Conservation (phyloP, 2,329 filamentous ascomycete species). For the Dothidotthia symphoricarpi region DNA sequence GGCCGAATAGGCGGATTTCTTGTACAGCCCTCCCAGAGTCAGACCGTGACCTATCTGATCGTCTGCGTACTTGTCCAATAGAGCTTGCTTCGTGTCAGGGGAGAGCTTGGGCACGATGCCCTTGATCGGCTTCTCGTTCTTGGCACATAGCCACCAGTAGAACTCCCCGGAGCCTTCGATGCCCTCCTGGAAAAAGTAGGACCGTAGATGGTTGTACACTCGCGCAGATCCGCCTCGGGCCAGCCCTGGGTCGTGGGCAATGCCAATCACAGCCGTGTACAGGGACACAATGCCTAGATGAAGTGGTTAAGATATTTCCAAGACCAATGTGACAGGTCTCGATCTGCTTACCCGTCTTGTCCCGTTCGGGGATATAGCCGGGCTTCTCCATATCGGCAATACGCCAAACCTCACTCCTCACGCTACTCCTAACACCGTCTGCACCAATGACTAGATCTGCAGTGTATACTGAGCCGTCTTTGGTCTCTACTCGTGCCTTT, state of each 20-base stretch:
- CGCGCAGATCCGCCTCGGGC: conserved; percentile 1
- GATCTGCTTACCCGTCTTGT: too few species aligned
- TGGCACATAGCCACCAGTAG: conserved; percentile 1
- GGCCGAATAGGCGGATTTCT: conserved; percentile 3
- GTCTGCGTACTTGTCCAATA: conserved; percentile 2
- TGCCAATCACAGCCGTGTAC: conserved; percentile 1
- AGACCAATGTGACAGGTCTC: too few species aligned
- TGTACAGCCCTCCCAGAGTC: conserved; percentile 3
- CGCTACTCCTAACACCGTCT: conserved; percentile 17
- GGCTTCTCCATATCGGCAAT: conserved; percentile 5
- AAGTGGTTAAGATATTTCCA: too few species aligned
- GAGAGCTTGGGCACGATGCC: conserved; percentile 1
- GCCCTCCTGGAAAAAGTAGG: conserved; percentile 1
- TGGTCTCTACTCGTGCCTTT: conserved; percentile 8
- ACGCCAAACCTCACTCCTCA: conserved; percentile 17
- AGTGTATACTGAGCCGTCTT: conserved; percentile 4
- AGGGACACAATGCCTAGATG: conserved; percentile 2
- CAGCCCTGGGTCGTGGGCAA: conserved; percentile 1
- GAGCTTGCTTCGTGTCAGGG: conserved; percentile 1
- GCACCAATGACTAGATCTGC: conserved; percentile 20
- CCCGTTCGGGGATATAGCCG: conserved; percentile 2
- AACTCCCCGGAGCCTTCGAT: conserved; percentile 2
- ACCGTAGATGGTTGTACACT: conserved; percentile 3
- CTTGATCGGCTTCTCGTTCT: conserved; percentile 1
- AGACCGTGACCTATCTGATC: conserved; percentile 1